phyloP scores from a whole-genome alignment of 257 asterid genomes.

The Nicotiana knightiana region DNA sequence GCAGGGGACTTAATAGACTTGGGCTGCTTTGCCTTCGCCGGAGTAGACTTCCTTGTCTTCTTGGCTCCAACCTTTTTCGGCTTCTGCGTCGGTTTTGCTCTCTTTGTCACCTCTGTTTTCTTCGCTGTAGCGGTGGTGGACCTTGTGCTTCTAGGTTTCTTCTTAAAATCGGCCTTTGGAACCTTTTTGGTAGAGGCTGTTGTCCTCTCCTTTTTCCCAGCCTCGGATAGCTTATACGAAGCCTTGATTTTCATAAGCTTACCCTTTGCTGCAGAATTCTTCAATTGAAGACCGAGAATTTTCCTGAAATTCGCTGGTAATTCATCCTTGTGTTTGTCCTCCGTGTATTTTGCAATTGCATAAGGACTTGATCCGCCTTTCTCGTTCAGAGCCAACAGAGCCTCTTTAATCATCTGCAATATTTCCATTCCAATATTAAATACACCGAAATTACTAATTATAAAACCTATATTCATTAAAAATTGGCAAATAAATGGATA shows the following conservation, averaged over 20 bases:
- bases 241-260: slow-evolving; percentile 66
- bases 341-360: slow-evolving; percentile 69
- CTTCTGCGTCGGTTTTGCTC: slow-evolving; percentile 13
- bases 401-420: slow-evolving; percentile 70
- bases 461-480: neutral
- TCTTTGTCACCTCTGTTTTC: slow-evolving; percentile 15
- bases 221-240: slow-evolving; percentile 52
- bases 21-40: slow-evolving; percentile 49
- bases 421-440: neutral
- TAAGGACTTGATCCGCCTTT: slow-evolving; percentile 63
- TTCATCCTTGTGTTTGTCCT: slow-evolving; percentile 54
- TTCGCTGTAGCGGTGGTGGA: slow-evolving; percentile 5
- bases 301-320: slow-evolving; percentile 65
- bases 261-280: slow-evolving; percentile 54
- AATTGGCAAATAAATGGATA: neutral
- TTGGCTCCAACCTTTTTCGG: slow-evolving; percentile 24
- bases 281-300: slow-evolving; percentile 52
- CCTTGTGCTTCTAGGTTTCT: slow-evolving; percentile 5
- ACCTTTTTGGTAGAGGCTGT: slow-evolving; percentile 16
- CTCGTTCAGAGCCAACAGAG: slow-evolving; percentile 48
- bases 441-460: neutral
- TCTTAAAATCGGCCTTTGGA: slow-evolving; percentile 3
- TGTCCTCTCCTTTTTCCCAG: slow-evolving; percentile 25
- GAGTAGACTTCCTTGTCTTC: slow-evolving; percentile 31
- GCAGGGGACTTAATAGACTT: slow-evolving; percentile 62